These are phyloP conservation scores for Ascochyta koolunga DNA, from an alignment of 2,329 filamentous ascomycete genomes.

Conservation along the genomic window DNA sequence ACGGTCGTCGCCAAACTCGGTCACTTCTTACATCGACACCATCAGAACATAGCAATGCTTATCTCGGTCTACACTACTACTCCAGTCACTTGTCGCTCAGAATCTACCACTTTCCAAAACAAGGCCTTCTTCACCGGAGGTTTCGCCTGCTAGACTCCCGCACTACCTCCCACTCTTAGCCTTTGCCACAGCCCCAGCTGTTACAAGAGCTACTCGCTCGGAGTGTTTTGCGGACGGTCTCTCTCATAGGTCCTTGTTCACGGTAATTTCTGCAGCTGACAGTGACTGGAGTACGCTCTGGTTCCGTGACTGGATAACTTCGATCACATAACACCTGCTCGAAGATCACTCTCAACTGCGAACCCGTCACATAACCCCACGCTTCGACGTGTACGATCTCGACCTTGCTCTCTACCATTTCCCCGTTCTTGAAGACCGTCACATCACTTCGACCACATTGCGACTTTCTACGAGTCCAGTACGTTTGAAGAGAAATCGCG, in stretches of 20 bases:
- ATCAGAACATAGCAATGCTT: slow-evolving; percentile 44
- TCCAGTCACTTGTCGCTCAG: slow-evolving; percentile 54
- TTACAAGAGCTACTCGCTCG: slow-evolving; percentile 43
- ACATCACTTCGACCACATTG: slow-evolving; percentile 19
- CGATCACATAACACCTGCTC: slow-evolving; percentile 42
- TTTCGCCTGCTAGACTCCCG: slow-evolving; percentile 47
- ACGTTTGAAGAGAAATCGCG: slow-evolving; percentile 22
- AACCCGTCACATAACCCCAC: slow-evolving; percentile 38
- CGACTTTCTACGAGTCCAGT: slow-evolving; percentile 20
- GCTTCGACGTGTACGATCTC: slow-evolving; percentile 26
- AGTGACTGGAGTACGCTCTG: slow-evolving; percentile 50
- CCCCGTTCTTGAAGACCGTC: slow-evolving; percentile 17
- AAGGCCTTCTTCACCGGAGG: slow-evolving; percentile 48
- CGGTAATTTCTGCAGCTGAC: slow-evolving; percentile 52
- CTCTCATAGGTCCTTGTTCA: slow-evolving; percentile 48
- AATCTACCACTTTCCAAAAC: slow-evolving; percentile 47
- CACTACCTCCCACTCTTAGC: slow-evolving; percentile 43
- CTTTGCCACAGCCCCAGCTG: slow-evolving; percentile 43
- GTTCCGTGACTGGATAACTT: slow-evolving; percentile 41
- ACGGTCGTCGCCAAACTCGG: slow-evolving; percentile 35
- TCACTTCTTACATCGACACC: slow-evolving; percentile 35
- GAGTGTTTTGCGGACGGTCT: slow-evolving; percentile 47
- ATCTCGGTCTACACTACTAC: slow-evolving; percentile 38
- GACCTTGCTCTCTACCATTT: slow-evolving; percentile 24
- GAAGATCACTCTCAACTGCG: slow-evolving; percentile 37